Evolutionary conservation across 2,329 filamentous ascomycete species (phyloP).

Genomic region (Aureobasidium melanogenum): DNA sequence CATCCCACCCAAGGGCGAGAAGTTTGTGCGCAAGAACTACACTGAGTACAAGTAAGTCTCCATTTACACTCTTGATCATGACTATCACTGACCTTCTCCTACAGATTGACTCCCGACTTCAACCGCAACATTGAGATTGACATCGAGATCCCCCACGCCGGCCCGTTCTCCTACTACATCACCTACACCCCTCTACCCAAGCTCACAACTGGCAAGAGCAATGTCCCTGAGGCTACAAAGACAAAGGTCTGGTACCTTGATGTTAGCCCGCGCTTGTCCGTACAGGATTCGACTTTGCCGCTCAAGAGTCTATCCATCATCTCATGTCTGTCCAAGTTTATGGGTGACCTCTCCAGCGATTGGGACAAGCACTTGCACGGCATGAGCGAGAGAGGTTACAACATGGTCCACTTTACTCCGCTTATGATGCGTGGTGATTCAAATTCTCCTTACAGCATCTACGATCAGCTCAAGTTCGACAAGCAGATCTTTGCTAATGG

Average conservation of each 20-base stretch:
- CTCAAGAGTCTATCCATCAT: conserved; percentile 84
- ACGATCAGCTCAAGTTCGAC: conserved; percentile 85
- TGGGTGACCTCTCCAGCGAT: conserved; percentile 82
- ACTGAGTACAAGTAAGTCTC: conserved; percentile 74
- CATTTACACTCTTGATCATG: background rate
- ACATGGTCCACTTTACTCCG: conserved; percentile 98
- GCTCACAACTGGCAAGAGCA: conserved; percentile 51
- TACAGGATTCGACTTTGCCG: conserved; percentile 67
- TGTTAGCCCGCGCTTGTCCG: conserved; percentile 70
- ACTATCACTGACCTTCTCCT: conserved; percentile 1
- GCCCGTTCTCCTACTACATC: conserved; percentile 89
- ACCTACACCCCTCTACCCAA: conserved; percentile 82
- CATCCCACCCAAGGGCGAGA: conserved; percentile 66
- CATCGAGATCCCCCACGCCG: conserved; percentile 70
- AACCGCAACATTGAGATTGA: conserved; percentile 86
- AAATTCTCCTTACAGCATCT: conserved; percentile 96
- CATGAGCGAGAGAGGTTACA: conserved; percentile 87
- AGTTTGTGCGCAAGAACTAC: conserved; percentile 72
- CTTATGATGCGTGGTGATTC: conserved; percentile 80
- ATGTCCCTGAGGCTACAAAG: conserved; percentile 40
- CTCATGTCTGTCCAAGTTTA: conserved; percentile 94
- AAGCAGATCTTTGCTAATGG: conserved; percentile 71
- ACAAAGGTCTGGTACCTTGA: conserved; percentile 87
- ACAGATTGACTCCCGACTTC: conserved; percentile 81
- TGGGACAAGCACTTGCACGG: conserved; percentile 86